phyloP scores from a whole-genome alignment of 805 yeast genomes.

The Schizosaccharomyces japonicus region DNA sequence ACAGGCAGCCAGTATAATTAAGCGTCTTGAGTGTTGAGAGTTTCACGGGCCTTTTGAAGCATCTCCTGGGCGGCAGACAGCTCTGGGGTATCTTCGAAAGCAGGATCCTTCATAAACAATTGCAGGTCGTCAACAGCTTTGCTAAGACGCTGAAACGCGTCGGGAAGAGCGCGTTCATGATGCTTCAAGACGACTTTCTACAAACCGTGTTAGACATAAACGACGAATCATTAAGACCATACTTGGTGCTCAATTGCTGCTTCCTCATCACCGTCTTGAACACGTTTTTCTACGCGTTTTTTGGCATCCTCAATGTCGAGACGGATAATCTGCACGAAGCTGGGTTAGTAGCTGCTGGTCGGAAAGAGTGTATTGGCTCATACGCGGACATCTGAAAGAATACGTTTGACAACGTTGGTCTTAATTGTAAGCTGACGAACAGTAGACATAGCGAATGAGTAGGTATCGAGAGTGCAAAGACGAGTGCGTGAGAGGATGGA shows the following conservation, averaged over 20 bases:
- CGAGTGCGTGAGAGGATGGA: too few species aligned
- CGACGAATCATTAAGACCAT: too few species aligned
- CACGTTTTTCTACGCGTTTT: background rate
- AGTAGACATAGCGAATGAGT: too few species aligned
- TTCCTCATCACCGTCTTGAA: background rate
- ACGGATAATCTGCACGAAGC: background rate
- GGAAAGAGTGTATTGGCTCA: background rate
- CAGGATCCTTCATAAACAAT: background rate
- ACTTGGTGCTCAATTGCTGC: background rate
- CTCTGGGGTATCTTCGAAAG: background rate
- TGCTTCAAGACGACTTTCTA: slow-evolving; percentile 1
- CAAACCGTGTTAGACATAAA: too few species aligned
- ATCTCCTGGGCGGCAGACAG: background rate
- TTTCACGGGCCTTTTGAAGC: background rate
- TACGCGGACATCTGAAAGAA: background rate
- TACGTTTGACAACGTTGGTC: background rate
- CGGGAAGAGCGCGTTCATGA: background rate
- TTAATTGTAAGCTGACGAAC: background rate
- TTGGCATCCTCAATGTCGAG: background rate
- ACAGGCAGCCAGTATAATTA: too few species aligned
- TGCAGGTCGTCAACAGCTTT: background rate
- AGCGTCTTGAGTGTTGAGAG: too few species aligned
- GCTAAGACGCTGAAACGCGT: background rate
- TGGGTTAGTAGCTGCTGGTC: background rate
- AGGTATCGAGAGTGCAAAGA: too few species aligned